Percentiles rank a stretch among this genome's conserved stretches.
These are phyloP conservation scores for Ophiostoma ulmi DNA, from an alignment of 2,329 filamentous ascomycete species.

Conservation along the genomic window DNA sequence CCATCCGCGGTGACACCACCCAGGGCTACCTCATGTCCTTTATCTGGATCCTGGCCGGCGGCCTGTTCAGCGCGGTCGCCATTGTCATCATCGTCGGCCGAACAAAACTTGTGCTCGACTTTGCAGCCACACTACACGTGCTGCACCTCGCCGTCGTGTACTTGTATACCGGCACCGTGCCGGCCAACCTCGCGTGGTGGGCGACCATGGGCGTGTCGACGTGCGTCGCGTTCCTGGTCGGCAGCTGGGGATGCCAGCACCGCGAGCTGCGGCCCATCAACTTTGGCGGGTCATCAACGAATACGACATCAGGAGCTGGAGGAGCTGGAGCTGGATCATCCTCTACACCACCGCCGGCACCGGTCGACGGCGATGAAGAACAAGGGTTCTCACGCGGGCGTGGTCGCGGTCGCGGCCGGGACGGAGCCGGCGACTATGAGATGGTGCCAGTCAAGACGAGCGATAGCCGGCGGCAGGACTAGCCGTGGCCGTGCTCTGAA, in stretches of 20 bases:
- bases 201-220: conserved; percentile 48
- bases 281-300: conserved; percentile 57
- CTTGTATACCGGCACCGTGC: conserved; percentile 71
- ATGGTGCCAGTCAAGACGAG: conserved; percentile 51
- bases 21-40: conserved; percentile 57
- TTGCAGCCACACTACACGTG: conserved; percentile 68
- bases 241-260: conserved; percentile 88
- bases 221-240: conserved; percentile 52
- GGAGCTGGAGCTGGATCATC: conserved; percentile 21
- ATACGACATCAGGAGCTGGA: conserved; percentile 26
- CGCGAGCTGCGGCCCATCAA: conserved; percentile 82
- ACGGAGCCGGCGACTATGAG: conserved; percentile 59
- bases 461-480: conserved; percentile 21
- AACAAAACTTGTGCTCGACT: conserved; percentile 92
- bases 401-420: conserved; percentile 49
- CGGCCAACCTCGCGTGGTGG: conserved; percentile 85
- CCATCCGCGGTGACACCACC: conserved; percentile 57
- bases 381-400: conserved; percentile 48
- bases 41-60: conserved; percentile 53
- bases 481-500: background rate
- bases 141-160: conserved; percentile 45
- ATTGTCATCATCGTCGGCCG: conserved; percentile 79
- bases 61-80: conserved; percentile 66
- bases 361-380: conserved; percentile 40
- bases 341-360: background rate